phyloP scores from a whole-genome alignment of 2,329 filamentous ascomycete genomes.

The Massarina eburnea region DNA sequence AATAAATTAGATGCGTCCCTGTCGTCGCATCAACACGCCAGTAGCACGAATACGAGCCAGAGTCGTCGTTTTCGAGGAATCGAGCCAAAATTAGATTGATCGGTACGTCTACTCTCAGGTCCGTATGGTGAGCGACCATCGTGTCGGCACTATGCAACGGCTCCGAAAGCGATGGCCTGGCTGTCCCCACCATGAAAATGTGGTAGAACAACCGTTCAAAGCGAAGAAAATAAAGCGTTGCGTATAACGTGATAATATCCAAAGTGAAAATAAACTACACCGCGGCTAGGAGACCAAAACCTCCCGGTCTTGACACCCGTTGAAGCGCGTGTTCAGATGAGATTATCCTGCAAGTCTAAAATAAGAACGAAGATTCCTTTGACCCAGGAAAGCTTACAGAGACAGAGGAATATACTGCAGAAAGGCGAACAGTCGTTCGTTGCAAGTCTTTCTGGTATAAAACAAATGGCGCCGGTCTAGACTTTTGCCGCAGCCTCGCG shows the following conservation, averaged over 20 bases:
- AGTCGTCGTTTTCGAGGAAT: slow-evolving; percentile 12
- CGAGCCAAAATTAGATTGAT: slow-evolving; percentile 10
- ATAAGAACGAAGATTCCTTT: slow-evolving; percentile 18
- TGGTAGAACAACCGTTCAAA: slow-evolving; percentile 21
- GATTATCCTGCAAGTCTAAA: slow-evolving; percentile 25
- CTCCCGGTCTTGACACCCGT: slow-evolving; percentile 25
- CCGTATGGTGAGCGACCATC: slow-evolving; percentile 7
- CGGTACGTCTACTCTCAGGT: slow-evolving; percentile 3
- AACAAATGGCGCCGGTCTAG: neutral
- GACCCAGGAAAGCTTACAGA: slow-evolving; percentile 12
- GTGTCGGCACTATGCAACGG: slow-evolving; percentile 12
- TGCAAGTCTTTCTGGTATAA: neutral
- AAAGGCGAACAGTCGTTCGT: neutral
- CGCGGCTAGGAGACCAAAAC: slow-evolving; percentile 16
- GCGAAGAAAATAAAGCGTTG: slow-evolving; percentile 19
- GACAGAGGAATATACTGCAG: too few relatives aligned
- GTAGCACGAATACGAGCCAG: slow-evolving; percentile 17
- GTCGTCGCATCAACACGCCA: slow-evolving; percentile 15
- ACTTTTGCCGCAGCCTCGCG: too few relatives aligned
- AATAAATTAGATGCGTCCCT: slow-evolving; percentile 28
- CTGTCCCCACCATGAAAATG: slow-evolving; percentile 14
- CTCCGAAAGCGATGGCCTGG: slow-evolving; percentile 18
- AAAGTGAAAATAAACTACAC: slow-evolving; percentile 27
- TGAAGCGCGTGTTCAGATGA: slow-evolving; percentile 27
- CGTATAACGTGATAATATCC: slow-evolving; percentile 26